Evolutionary conservation across 179 eudicot genomes (phyloP), one percentile per base, ranked within the genome.

Genomic region (Beta corolliflora): DNA sequence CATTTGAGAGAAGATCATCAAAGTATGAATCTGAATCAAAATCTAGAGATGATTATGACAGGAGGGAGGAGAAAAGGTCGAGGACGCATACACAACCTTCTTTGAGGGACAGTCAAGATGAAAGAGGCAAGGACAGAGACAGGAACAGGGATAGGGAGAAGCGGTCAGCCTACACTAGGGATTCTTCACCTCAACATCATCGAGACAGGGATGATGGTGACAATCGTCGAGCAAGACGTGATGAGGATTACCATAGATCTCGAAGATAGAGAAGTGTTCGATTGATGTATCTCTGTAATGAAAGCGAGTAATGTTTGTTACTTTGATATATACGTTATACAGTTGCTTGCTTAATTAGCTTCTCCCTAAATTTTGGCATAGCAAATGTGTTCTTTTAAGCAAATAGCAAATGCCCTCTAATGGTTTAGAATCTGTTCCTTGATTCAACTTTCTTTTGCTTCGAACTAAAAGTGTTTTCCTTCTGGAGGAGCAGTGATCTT

Each of bases 61-160:
- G 83, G 84, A 88, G 89, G 86, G 91, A 81, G 72, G 95, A 89
- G 23, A 91, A 87, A 85, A 77, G 89, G 82, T 80, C 91, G 18
- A 90, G 84, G 86, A 83, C 83, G 65, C 64, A 78, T 58, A 75
- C 87, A 65, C 91, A 80, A 15, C 86, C 84, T 5, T 78, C 76
- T 83, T 61, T 64, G 53, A 87, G 79, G 67, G 90, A 82, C 76
- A 80, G 74, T 74, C 83, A 74, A 52, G 84, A 75, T 53, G 86
- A 72, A 46, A 80, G 80, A 73, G 84, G 79, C 14, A 67, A 68
- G 21, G 87, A 65, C 15, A 23, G 79, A 72, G 80, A 67, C n/a
- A 61, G 77, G 54, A 77, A 67, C n/a, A 61, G 77, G 54, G 83
- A 82, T 41, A 83, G 79, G 66, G 73, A 70, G 68, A 74, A 79